Evolutionary conservation across 2,329 filamentous ascomycete genomes (phyloP), one percentile per base, ranked within the genome.

Genomic region (Ploettnerulaceae sp.): DNA sequence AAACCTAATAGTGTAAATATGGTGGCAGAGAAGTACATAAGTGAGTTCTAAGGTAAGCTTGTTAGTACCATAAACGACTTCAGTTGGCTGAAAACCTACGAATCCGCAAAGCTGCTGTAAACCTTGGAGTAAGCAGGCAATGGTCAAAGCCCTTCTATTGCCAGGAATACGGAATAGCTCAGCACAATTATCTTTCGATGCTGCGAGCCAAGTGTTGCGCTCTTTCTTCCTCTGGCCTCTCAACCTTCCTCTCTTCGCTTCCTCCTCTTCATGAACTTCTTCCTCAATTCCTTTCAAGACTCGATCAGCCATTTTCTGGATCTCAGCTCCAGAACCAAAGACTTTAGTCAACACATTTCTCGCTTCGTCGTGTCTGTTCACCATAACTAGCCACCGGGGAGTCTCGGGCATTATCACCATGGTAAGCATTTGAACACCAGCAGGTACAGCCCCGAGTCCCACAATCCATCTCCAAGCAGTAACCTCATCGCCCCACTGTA

Each of bases 401-500:
- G 87, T 94, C 67, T 97, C 91, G 0, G 89, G 89, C 77, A 95
- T 84, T 41, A 80, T 71, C 2, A 80, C 57, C 49, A 96, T 69
- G 45, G 94, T 69, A 0, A 73, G 63, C 4, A 79, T 76, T 64
- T 96, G 91, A 3, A 89, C 45, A 0, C 77, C 64, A 0, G 89
- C 90, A 0, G 91, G 91, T 20, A 84, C 52, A 7, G 86, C 86
- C 0, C 90, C 91, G 0, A 96, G 67, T 0, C 90, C 90, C 0
- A 96, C 89, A 78, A 95, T 90, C 82, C 86, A 94, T 39, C 89
- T 74, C 90, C 91, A 97, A 1, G 85, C 88, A 9, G 74, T 76
- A 26, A 60, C 62, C 17, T 64, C 57, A 47, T 69, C 64, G 0
- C 71, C 76, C 48, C 71, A 71, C 46, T 76, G 73, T 5, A 80